These are phyloP conservation scores for Penicillium sclerotigenum DNA, from an alignment of 2,329 filamentous ascomycete genomes.

Conservation along the genomic window DNA sequence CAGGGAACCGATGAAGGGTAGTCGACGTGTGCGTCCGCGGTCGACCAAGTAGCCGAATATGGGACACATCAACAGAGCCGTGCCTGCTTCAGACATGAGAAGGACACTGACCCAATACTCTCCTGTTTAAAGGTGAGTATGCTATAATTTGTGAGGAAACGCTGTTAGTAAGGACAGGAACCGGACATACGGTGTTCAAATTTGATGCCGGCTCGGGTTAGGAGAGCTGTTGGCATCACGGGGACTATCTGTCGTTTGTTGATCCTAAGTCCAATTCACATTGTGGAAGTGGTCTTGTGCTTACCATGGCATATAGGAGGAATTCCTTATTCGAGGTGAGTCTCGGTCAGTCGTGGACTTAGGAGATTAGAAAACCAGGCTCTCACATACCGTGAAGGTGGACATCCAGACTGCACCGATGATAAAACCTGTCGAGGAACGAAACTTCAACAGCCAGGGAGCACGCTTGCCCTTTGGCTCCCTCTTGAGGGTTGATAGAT, in stretches of 20 bases:
- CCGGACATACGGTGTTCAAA: constrained; percentile 25
- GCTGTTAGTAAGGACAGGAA: not conserved
- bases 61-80: constrained; percentile 28
- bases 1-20: constrained; percentile 58
- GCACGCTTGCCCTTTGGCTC: constrained; percentile 2
- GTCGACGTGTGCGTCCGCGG: constrained; percentile 44
- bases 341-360: not conserved
- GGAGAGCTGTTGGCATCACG: constrained; percentile 29
- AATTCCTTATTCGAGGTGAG: constrained; percentile 20
- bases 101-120: constrained; percentile 32
- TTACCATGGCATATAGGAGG: constrained; percentile 33
- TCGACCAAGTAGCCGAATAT: constrained; percentile 31
- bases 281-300: not conserved
- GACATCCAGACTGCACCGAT: constrained; percentile 51
- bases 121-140: constrained; percentile 12
- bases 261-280: not conserved
- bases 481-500: not conserved
- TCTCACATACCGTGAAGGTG: constrained; percentile 27
- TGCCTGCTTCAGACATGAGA: constrained; percentile 29
- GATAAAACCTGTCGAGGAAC: constrained; percentile 60
- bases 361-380: not conserved
- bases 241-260: constrained; percentile 27
- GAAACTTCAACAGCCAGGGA: constrained; percentile 45
- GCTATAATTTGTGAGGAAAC: too few species aligned
- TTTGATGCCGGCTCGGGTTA: constrained; percentile 23